Evolutionary conservation across 352 stramenopile genomes (phyloP).

Genomic region (Globisporangium acanthophoron): DNA sequence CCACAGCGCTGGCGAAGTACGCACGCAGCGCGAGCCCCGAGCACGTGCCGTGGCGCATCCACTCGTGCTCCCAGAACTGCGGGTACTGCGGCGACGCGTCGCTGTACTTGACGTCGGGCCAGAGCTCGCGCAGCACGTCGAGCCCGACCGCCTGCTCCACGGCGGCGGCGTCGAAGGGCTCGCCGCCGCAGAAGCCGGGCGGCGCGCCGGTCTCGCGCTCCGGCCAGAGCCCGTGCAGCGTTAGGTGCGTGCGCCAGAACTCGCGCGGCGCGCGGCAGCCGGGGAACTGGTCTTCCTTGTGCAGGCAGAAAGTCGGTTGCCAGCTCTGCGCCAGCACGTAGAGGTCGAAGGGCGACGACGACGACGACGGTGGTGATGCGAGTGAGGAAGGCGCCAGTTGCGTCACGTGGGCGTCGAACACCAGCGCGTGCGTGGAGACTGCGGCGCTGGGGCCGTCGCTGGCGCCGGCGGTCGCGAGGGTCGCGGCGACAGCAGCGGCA

Average conservation of each 20-base stretch:
- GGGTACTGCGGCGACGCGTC: constrained; percentile 45
- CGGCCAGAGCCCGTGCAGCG: constrained; percentile 88
- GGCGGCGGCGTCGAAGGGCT: constrained; percentile 58
- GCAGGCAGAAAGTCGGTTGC: constrained; percentile 81
- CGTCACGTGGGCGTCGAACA: neutral
- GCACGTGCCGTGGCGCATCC: constrained; percentile 92
- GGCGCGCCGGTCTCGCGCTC: constrained; percentile 61
- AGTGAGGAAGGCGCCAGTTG: neutral
- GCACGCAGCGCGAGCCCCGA: constrained; percentile 75
- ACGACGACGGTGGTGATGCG: neutral
- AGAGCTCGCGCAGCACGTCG: constrained; percentile 69
- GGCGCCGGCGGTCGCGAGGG: neutral
- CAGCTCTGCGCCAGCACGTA: constrained; percentile 91
- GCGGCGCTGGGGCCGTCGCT: neutral
- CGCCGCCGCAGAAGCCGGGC: constrained; percentile 66
- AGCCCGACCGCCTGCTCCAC: constrained; percentile 68
- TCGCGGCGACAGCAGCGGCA: neutral
- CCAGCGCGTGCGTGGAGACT: neutral
- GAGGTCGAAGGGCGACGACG: constrained; percentile 54
- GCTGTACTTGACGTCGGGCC: constrained; percentile 83
- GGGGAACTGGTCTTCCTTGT: constrained; percentile 49
- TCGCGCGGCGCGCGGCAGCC: constrained; percentile 56
- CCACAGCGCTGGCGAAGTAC: constrained; percentile 85
- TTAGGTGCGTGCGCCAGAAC: constrained; percentile 86
- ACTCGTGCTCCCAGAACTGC: constrained; percentile 93